Conservation (phyloP, 352 stramenopile species). For the Phytopythium oedochilum region DNA sequence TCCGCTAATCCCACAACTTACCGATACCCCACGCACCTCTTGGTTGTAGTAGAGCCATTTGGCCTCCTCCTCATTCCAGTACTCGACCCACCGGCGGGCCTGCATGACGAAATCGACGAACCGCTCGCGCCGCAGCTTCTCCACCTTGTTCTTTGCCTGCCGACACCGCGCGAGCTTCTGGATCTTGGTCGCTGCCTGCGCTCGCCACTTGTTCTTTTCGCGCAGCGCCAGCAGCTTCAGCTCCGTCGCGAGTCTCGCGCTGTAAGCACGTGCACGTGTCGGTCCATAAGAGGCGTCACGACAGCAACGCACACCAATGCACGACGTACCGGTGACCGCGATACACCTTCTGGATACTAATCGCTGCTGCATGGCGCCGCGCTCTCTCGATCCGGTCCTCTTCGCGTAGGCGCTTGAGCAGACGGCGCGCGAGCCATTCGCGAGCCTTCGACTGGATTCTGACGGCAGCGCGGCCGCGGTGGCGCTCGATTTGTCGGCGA, state of each 20-base stretch:
- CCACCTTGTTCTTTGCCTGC: constrained; percentile 39
- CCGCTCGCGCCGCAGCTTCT: constrained; percentile 23
- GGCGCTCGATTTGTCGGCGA: constrained; percentile 47
- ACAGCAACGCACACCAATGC: neutral
- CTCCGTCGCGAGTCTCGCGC: constrained; percentile 55
- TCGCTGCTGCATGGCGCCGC: constrained; percentile 35
- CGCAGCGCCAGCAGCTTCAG: constrained; percentile 58
- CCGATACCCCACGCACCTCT: constrained; percentile 31
- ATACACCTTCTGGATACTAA: constrained; percentile 69
- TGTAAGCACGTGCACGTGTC: constrained; percentile 9
- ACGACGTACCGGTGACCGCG: constrained; percentile 51
- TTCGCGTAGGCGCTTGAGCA: constrained; percentile 25
- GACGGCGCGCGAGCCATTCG: constrained; percentile 27
- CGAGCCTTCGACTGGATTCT: constrained; percentile 56
- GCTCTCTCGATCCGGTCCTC: constrained; percentile 19
- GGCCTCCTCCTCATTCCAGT: constrained; percentile 68
- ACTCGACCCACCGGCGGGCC: constrained; percentile 59
- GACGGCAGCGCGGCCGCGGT: constrained; percentile 31
- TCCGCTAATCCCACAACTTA: neutral
- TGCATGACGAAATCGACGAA: constrained; percentile 33
- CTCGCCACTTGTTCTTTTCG: constrained; percentile 49
- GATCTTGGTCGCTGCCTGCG: constrained; percentile 59
- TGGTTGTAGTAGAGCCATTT: constrained; percentile 83
- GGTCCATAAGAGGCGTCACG: neutral
- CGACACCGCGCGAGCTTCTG: constrained; percentile 46